Conservation (phyloP, 495 filamentous ascomycete genomes). For the Xylona heveae region DNA sequence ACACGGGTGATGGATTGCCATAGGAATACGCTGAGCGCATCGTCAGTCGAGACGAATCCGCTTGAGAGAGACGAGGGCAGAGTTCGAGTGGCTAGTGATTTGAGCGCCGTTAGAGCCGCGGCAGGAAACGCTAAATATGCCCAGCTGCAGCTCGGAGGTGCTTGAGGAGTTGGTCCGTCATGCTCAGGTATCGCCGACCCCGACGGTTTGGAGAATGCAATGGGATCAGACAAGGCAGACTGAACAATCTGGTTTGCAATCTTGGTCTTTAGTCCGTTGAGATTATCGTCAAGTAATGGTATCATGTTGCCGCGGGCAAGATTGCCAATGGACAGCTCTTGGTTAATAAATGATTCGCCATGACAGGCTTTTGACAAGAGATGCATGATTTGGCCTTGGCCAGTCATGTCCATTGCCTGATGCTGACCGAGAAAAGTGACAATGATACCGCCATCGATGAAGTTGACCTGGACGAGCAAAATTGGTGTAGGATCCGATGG, state of each 20-base stretch:
- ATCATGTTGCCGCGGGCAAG: slow-evolving; percentile 19
- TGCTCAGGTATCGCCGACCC: neutral
- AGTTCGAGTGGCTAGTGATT: slow-evolving; percentile 16
- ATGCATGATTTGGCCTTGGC: slow-evolving; percentile 26
- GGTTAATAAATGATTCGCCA: slow-evolving; percentile 19
- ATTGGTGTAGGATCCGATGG: slow-evolving; percentile 17
- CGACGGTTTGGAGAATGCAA: neutral
- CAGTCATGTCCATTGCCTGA: slow-evolving; percentile 29
- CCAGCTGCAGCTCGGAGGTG: slow-evolving; percentile 17
- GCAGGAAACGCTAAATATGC: slow-evolving; percentile 19
- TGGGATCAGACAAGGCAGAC: slow-evolving; percentile 2
- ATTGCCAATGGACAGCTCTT: slow-evolving; percentile 26
- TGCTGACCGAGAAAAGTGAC: slow-evolving; percentile 28
- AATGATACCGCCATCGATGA: slow-evolving; percentile 26
- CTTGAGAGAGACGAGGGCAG: slow-evolving; percentile 5
- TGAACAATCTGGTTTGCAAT: slow-evolving; percentile 16
- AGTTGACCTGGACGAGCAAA: slow-evolving; percentile 29
- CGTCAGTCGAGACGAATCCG: slow-evolving; percentile 22
- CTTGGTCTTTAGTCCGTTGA: slow-evolving; percentile 14
- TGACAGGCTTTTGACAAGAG: slow-evolving; percentile 31
- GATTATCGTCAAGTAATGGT: slow-evolving; percentile 17
- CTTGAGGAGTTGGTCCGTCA: slow-evolving; percentile 2
- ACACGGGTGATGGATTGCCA: slow-evolving; percentile 27
- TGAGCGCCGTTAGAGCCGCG: slow-evolving; percentile 18
- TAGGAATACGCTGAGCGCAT: slow-evolving; percentile 28